These are phyloP conservation scores for Alloascoidea hylecoeti DNA, from an alignment of 805 yeast species.

Conservation along the genomic window DNA sequence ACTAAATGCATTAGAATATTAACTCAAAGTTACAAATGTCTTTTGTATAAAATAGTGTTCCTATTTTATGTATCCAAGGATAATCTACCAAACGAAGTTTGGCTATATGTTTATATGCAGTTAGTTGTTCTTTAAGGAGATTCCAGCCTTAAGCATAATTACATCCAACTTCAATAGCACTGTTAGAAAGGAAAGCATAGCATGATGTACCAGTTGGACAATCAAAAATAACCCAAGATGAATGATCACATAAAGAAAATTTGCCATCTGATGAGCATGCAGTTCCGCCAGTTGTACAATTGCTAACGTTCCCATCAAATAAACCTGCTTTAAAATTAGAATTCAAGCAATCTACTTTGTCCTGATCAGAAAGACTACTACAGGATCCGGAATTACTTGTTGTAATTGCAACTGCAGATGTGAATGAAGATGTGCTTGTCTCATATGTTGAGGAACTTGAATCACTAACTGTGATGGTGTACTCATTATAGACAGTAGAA, in stretches of 20 bases:
- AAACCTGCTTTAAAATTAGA: not conserved
- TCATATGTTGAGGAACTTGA: not conserved
- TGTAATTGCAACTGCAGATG: not conserved
- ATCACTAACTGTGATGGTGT: not conserved
- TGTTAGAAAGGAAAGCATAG: slow-evolving; percentile 28
- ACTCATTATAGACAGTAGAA: not conserved
- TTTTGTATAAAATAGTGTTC: too few species aligned
- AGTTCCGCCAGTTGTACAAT: slow-evolving; percentile 27
- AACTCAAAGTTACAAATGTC: too few species aligned
- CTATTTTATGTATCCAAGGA: too few species aligned
- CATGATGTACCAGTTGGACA: slow-evolving; percentile 56
- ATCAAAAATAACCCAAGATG: slow-evolving; percentile 37
- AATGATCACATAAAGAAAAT: slow-evolving; percentile 41
- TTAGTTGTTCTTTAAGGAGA: too few species aligned
- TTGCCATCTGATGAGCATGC: slow-evolving; percentile 37
- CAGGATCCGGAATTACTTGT: not conserved
- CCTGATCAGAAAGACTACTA: not conserved
- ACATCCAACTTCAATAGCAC: slow-evolving; percentile 31
- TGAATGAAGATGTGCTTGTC: not conserved
- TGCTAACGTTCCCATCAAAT: not conserved
- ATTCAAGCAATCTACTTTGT: not conserved
- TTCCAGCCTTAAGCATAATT: slow-evolving; percentile 16
- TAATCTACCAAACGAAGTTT: too few species aligned
- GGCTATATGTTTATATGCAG: too few species aligned
- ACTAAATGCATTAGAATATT: too few species aligned